Evolutionary conservation across 192 early-diverging fungal genomes (phyloP), one percentile per base, ranked within the genome.

Genomic region (Fimicolochytrium jonesii): DNA sequence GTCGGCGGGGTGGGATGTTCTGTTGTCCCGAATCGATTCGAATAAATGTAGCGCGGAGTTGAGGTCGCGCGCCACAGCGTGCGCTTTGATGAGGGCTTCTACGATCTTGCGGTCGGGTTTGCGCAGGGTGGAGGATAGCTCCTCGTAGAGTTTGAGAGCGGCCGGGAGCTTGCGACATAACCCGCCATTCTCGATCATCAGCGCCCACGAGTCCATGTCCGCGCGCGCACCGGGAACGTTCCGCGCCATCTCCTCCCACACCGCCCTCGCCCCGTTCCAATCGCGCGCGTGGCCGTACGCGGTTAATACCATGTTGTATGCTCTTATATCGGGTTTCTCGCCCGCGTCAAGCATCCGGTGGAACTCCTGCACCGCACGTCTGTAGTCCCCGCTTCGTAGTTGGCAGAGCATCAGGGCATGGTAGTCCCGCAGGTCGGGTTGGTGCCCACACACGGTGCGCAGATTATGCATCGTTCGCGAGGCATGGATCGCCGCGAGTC

Each of bases 171-270:
- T 39, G 6, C 48, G 47, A 11, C 39, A 36, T 17, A 30, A 36
- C 13, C 59, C 70, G 33, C 43, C 42, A 4, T 36, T 58, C 17
- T 67, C 64, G 26, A 72, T 60, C 43, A 62, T 67, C 22, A 67
- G 25, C n/a, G 64, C 64, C 70, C 70, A 66, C 2, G 53, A 39
- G 20, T 72, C 70, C 58, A 53, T 45, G 31, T 67, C 48, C 11
- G 59, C 55, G 17, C 44, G 46, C 22, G 51, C 35, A 23, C 51
- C 59, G 25, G 59, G 64, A 11, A 66, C 20, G n/a, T 45, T 33
- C n/a, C 15, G n/a, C 46, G 31, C 37, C 42, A 59, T 61, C 31
- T 44, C 48, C 34, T 25, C 30, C 39, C 58, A 66, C n/a, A 39
- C 28, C 31, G 30, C 50, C 23, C 29, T 26, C 49, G 51, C 64